Evolutionary conservation across 768 basidiomycete genomes (phyloP).

Genomic region (Ramaria sp.): DNA sequence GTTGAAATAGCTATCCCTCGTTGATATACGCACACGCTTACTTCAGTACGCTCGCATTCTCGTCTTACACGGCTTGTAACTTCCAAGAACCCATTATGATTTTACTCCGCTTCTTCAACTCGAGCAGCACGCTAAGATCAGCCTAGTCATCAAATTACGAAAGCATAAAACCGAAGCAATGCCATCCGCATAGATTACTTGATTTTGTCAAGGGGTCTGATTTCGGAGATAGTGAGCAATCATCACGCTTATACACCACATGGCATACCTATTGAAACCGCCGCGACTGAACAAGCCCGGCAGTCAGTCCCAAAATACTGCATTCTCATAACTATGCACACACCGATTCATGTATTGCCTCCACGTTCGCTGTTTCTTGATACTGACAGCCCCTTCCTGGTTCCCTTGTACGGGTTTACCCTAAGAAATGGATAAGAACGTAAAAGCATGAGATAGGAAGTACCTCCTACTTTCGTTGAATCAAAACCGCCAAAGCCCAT

Average conservation of each 20-base stretch:
- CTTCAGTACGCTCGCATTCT: neutral
- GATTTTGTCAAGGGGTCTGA: slow-evolving; percentile 89
- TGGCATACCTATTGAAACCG: slow-evolving; percentile 68
- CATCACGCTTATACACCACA: neutral
- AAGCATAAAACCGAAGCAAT: neutral
- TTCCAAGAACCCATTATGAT: neutral
- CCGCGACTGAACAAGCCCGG: slow-evolving; percentile 45
- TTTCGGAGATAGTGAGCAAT: slow-evolving; percentile 15
- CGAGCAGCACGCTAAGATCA: no score
- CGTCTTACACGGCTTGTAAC: slow-evolving; percentile 1
- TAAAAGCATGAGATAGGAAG: neutral
- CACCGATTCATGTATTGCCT: slow-evolving; percentile 97
- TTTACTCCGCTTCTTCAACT: neutral
- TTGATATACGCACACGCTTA: neutral
- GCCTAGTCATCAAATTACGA: no score
- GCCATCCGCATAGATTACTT: slow-evolving; percentile 37
- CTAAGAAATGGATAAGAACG: slow-evolving; percentile 25
- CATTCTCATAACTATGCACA: slow-evolving; percentile 12
- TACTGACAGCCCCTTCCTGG: slow-evolving; percentile 52
- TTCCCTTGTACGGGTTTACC: slow-evolving; percentile 76
- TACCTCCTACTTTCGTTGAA: slow-evolving; percentile 64
- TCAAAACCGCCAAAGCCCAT: slow-evolving; percentile 90
- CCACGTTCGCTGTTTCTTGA: slow-evolving; percentile 87
- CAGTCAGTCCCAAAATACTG: slow-evolving; percentile 10
- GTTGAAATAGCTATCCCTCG: neutral